These are phyloP conservation scores for Didymella exigua DNA, from an alignment of 2,329 filamentous ascomycete species.

Conservation along the genomic window DNA sequence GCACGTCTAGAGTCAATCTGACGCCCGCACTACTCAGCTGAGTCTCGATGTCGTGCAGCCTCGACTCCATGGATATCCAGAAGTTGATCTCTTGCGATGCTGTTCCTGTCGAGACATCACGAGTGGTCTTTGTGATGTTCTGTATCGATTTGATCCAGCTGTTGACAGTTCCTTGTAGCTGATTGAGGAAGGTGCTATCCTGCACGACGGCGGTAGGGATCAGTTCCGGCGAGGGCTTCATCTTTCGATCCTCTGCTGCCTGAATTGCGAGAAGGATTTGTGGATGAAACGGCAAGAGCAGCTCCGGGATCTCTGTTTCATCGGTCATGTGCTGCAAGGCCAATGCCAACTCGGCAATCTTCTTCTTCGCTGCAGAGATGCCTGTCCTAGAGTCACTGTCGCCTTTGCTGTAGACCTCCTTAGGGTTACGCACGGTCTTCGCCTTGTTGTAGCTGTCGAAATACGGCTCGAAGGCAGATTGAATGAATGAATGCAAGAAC, in stretches of 20 bases:
- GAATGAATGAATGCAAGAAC: slow-evolving; percentile 87
- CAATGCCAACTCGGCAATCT: slow-evolving; percentile 90
- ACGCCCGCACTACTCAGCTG: slow-evolving; percentile 91
- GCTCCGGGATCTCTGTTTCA: slow-evolving; percentile 95
- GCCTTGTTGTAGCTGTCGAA: slow-evolving; percentile 97
- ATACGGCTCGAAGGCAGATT: slow-evolving; percentile 90
- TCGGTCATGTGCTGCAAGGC: slow-evolving; percentile 91
- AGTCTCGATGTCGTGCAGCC: slow-evolving; percentile 86
- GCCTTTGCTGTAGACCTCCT: slow-evolving; percentile 68
- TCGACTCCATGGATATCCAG: slow-evolving; percentile 96
- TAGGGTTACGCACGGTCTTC: slow-evolving; percentile 59
- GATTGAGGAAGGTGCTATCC: slow-evolving; percentile 92
- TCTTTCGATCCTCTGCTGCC: slow-evolving; percentile 70
- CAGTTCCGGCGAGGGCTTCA: slow-evolving; percentile 75
- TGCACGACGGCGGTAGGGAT: slow-evolving; percentile 78
- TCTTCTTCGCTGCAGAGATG: slow-evolving; percentile 96
- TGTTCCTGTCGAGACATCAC: slow-evolving; percentile 77
- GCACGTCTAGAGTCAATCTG: slow-evolving; percentile 85
- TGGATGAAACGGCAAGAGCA: slow-evolving; percentile 85
- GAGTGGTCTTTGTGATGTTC: slow-evolving; percentile 90
- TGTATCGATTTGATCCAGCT: slow-evolving; percentile 99
- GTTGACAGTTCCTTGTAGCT: slow-evolving; percentile 90
- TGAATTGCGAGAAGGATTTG: slow-evolving; percentile 85
- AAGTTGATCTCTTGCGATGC: slow-evolving; percentile 99
- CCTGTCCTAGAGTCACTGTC: slow-evolving; percentile 93